Base-by-base conservation (phyloP, 1,139 yeast genomes). In the Magnusiomyces suaveolens region DNA sequence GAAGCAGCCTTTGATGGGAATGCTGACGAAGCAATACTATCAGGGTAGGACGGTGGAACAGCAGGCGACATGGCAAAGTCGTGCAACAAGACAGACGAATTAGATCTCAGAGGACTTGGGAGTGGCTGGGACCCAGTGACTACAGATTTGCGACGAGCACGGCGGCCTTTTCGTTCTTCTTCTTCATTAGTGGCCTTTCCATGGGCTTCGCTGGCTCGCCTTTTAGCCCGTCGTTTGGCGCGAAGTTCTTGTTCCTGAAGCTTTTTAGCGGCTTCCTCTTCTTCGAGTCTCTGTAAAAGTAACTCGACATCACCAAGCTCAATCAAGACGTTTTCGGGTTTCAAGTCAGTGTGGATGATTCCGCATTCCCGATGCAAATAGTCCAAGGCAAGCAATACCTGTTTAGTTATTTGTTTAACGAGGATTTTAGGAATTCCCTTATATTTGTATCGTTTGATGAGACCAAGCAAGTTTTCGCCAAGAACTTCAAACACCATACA, bases 401-500 rank as follows among this genome's bases (percentile, higher is more conserved):
- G 96, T 60, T 82, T 83, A 8, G 94, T 81, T 52, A 88, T 84
- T 67, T 84, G 94, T 68, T 87, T 84, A 29, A 86, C 95, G 62
- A 85, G 76, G 49, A 77, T 78, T 14, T 82, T 67, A 0, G 96
- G 96, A 25, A 87, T 76, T 1, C 95, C 95, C 57, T 84, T 78
- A 63, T 79, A 87, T 52, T 77, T 72, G 63, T 76, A 84, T 52
- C 87, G 75, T 62, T 84, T 76, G 53, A 86, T 82, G 55, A 87
- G 72, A 25, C 87, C 87, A 52, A 87, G 70, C 60, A 87, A 69
- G 63, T 84, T 87, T 66, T 87, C 95, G 3, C 96, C 96, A 54
- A 88, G 73, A 0, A 87, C 90, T 70, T 87, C 96, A 66, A 88
- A 87, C 8, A 86, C 95, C 95, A 88, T 87, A 61, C 90, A 87